Conservation (phyloP, 352 stramenopile species). For the Phytophthora nicotianae region DNA sequence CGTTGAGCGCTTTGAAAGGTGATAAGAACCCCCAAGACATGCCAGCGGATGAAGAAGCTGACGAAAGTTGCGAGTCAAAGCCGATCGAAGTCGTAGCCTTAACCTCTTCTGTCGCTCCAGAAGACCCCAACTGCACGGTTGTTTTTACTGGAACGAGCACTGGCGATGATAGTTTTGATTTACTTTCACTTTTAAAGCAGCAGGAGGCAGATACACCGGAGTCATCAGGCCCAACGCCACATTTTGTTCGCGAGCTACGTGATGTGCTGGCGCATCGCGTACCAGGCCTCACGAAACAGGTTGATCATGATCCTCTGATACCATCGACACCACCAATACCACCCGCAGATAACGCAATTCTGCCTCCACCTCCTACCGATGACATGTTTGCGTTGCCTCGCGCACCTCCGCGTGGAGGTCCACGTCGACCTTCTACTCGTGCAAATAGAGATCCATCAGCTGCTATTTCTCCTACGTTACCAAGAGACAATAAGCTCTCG, state of each 20-base stretch:
- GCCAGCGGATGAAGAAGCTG: neutral
- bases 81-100: neutral
- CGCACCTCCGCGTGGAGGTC: constrained; percentile 14
- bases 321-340: neutral
- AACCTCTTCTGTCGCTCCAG: constrained; percentile 2
- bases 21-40: constrained; percentile 5
- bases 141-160: constrained; percentile 82
- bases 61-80: constrained; percentile 5
- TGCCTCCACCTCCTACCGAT: constrained; percentile 12
- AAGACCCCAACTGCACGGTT: constrained; percentile 44
- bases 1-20: constrained; percentile 9
- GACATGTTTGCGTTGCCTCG: constrained; percentile 26
- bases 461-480: neutral
- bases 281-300: constrained; percentile 44
- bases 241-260: constrained; percentile 59
- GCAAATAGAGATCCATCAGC: neutral
- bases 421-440: constrained; percentile 7
- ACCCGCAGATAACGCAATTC: neutral
- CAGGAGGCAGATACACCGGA: constrained; percentile 19
- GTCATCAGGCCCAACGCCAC: constrained; percentile 22
- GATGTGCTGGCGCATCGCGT: constrained; percentile 58
- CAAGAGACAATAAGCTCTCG: neutral
- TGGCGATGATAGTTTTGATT: constrained; percentile 66
- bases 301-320: constrained; percentile 40
- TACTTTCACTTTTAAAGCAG: constrained; percentile 48